Conservation (phyloP, 208 protist species). For the Porcisia hertigi region DNA sequence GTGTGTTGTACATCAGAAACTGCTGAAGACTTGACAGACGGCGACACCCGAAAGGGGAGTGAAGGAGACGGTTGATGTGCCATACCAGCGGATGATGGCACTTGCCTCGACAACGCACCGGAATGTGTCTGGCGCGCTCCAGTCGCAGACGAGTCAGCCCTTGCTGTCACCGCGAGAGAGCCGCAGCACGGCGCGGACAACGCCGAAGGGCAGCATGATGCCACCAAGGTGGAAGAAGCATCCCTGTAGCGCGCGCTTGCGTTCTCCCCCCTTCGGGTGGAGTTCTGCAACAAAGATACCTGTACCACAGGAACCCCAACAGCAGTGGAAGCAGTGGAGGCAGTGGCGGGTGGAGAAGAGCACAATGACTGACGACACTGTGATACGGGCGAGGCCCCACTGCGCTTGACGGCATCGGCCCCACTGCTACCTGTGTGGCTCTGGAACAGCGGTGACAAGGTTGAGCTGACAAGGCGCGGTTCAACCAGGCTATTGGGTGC, state of each 20-base stretch:
- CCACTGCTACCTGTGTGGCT: background rate
- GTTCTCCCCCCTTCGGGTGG: background rate
- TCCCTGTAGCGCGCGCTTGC: background rate
- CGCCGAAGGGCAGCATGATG: background rate
- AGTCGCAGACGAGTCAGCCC: background rate
- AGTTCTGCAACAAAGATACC: background rate
- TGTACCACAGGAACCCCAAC: background rate
- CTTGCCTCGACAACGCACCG: background rate
- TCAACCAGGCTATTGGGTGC: background rate
- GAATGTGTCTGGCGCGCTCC: background rate
- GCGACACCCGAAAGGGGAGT: background rate
- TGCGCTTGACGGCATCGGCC: background rate
- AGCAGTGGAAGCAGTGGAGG: background rate
- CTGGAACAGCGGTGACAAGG: background rate
- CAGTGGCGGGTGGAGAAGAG: conserved; percentile 5
- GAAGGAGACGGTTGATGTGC: background rate
- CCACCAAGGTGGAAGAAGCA: background rate
- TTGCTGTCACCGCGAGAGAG: background rate
- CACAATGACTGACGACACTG: background rate
- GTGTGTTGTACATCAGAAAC: background rate
- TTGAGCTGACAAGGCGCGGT: background rate
- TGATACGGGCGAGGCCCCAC: background rate
- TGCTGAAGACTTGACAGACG: background rate
- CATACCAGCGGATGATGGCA: background rate
- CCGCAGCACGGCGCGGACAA: background rate